Percentiles rank a stretch among this genome's conserved stretches.
phyloP scores from a whole-genome alignment of 2,329 filamentous ascomycete genomes.

The Microcyclospora tardicrescens region DNA sequence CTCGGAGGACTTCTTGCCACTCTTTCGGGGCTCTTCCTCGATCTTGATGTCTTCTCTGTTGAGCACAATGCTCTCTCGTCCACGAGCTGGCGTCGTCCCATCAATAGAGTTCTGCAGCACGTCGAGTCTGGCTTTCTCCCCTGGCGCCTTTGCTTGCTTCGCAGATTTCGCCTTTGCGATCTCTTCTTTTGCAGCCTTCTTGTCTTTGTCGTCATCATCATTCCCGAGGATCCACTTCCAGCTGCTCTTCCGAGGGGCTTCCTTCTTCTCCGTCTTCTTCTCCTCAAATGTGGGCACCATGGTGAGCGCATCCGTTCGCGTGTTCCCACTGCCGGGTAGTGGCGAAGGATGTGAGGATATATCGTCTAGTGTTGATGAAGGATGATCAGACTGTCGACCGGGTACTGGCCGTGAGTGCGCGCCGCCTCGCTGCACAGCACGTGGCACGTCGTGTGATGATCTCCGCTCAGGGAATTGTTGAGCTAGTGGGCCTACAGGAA shows the following conservation, averaged over 20 bases:
- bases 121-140: conserved; percentile 69
- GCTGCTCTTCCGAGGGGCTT: conserved; percentile 58
- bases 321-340: conserved; percentile 51
- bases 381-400: conserved; percentile 16
- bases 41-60: conserved; percentile 66
- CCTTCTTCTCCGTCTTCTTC: conserved; percentile 58
- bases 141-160: conserved; percentile 51
- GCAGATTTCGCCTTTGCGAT: conserved; percentile 13
- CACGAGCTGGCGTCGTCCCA: conserved; percentile 32
- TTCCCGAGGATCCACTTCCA: conserved; percentile 68
- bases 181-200: conserved; percentile 30
- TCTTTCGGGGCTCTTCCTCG: conserved; percentile 74
- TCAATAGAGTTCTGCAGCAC: conserved; percentile 82
- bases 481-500: conserved; percentile 13
- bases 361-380: conserved; percentile 45
- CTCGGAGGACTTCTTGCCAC: conserved; percentile 50
- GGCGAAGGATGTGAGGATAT: conserved; percentile 53
- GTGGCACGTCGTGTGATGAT: conserved; percentile 26
- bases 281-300: conserved; percentile 67
- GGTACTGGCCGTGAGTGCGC: conserved; percentile 23
- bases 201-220: conserved; percentile 58
- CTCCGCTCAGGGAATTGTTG: conserved; percentile 37
- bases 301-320: conserved; percentile 63
- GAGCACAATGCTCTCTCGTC: conserved; percentile 70
- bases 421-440: conserved; percentile 20